Evolutionary conservation across 768 basidiomycete species (phyloP).

Genomic region (Suillus decipiens): DNA sequence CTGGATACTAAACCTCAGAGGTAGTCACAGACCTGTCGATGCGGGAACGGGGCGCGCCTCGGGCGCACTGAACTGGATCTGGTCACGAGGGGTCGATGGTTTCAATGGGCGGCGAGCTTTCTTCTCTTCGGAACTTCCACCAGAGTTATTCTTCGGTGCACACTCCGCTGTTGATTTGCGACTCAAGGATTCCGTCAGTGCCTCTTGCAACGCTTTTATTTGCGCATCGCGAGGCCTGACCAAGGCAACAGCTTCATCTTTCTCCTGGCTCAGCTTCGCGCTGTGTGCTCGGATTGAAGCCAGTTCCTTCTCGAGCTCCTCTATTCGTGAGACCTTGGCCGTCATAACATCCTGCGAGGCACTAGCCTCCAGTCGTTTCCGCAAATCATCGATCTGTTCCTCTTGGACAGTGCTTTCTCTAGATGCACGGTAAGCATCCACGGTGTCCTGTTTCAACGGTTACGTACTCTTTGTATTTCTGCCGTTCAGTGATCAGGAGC

Average conservation of each 20-base stretch:
- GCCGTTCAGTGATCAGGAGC: neutral
- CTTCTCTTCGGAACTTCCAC: neutral
- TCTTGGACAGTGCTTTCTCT: neutral
- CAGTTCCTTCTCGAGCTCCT: neutral
- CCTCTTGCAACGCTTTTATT: neutral
- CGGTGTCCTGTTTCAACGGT: neutral
- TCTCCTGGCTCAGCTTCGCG: neutral
- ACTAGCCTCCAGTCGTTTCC: neutral
- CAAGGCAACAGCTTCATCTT: constrained; percentile 6
- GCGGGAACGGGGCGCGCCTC: neutral
- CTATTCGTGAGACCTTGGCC: constrained; percentile 1
- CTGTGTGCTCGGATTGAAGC: neutral
- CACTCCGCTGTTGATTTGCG: neutral
- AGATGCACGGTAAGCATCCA: neutral
- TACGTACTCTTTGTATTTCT: constrained; percentile 2
- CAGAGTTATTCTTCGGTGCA: neutral
- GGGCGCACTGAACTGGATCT: neutral
- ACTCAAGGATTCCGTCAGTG: neutral
- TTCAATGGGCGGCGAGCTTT: neutral
- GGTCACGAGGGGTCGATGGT: neutral
- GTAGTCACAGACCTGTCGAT: constrained; percentile 1
- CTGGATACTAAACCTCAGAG: too few relatives aligned
- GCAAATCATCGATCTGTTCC: neutral
- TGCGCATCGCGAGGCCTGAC: neutral
- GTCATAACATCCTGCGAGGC: neutral